A percentile compares a stretch with the other conserved stretches of the same genome.
Conservation (phyloP, 345 rosid species). For the Anastatica hierochuntica region DNA sequence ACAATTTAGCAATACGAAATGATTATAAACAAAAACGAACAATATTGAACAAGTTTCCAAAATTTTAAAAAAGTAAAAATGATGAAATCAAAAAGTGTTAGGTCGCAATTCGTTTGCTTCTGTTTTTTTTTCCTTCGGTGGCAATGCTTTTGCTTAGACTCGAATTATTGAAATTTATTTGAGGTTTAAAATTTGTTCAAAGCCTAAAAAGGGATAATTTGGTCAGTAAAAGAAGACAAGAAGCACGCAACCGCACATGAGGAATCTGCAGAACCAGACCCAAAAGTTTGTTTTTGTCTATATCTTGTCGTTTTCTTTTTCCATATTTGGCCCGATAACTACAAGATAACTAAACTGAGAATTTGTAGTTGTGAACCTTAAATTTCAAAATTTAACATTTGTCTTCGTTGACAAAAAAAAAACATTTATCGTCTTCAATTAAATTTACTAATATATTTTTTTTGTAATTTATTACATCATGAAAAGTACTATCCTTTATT, state of each 20-base stretch:
- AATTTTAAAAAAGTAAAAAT: not conserved
- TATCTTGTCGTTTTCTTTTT: conserved; percentile 22
- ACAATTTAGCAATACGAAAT: not conserved
- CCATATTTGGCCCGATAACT: not conserved
- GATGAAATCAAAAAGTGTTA: not conserved
- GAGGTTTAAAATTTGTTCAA: not conserved
- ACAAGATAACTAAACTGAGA: not conserved
- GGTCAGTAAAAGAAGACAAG: conserved; percentile 10
- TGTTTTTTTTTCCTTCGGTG: too few relatives aligned
- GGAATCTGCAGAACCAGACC: conserved; percentile 14
- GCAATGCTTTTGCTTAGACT: not conserved
- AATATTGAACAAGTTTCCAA: not conserved
- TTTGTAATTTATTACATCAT: too few relatives aligned
- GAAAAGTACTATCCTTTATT: too few relatives aligned
- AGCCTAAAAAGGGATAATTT: not conserved
- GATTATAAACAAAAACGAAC: not conserved
- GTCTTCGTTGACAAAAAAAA: too few relatives aligned
- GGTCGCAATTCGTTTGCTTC: not conserved
- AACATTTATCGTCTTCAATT: too few relatives aligned
- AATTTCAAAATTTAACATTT: too few relatives aligned
- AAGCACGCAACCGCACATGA: conserved; percentile 21
- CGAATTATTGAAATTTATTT: not conserved
- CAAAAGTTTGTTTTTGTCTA: conserved; percentile 26
- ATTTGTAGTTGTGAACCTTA: too few relatives aligned
- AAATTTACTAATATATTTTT: too few relatives aligned